These are phyloP conservation scores for Xylaria grammica DNA, from an alignment of 495 filamentous ascomycete species.

Conservation along the genomic window DNA sequence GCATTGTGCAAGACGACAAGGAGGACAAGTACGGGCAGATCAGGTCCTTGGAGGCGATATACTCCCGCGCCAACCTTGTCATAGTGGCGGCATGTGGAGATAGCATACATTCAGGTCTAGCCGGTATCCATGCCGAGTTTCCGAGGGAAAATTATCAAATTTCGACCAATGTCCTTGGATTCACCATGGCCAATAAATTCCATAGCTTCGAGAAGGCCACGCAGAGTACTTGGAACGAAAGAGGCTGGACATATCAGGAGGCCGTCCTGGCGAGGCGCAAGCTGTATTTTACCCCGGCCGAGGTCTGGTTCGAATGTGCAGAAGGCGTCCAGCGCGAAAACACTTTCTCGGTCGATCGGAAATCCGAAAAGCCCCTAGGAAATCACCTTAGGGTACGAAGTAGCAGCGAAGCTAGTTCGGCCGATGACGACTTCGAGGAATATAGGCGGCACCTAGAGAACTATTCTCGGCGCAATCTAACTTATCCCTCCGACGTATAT, in stretches of 20 bases:
- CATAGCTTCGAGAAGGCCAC: background rate
- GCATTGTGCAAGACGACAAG: slow-evolving; percentile 43
- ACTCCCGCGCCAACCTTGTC: slow-evolving; percentile 28
- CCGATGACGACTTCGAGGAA: too few species aligned
- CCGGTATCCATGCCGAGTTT: background rate
- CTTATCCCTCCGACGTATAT: too few species aligned
- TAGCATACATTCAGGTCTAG: slow-evolving; percentile 8
- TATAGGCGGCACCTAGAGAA: too few species aligned
- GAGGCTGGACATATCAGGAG: slow-evolving; percentile 46
- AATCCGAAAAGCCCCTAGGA: too few species aligned
- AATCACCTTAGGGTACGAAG: too few species aligned
- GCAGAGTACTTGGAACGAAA: slow-evolving; percentile 38
- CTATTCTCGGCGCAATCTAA: too few species aligned
- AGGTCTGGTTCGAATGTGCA: slow-evolving; percentile 4
- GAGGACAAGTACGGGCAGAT: slow-evolving; percentile 32
- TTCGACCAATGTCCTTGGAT: background rate
- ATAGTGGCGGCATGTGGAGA: slow-evolving; percentile 22
- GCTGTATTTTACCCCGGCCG: slow-evolving; percentile 3
- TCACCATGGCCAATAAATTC: background rate
- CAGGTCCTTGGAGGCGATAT: slow-evolving; percentile 29
- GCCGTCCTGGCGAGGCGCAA: slow-evolving; percentile 5
- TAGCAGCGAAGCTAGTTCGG: too few species aligned
- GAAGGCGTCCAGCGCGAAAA: background rate
- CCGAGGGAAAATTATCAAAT: too few species aligned
- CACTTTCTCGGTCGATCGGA: too few species aligned